Base-by-base conservation (phyloP, 192 early-diverging fungal species). In the Coemansia nantahalensis region DNA sequence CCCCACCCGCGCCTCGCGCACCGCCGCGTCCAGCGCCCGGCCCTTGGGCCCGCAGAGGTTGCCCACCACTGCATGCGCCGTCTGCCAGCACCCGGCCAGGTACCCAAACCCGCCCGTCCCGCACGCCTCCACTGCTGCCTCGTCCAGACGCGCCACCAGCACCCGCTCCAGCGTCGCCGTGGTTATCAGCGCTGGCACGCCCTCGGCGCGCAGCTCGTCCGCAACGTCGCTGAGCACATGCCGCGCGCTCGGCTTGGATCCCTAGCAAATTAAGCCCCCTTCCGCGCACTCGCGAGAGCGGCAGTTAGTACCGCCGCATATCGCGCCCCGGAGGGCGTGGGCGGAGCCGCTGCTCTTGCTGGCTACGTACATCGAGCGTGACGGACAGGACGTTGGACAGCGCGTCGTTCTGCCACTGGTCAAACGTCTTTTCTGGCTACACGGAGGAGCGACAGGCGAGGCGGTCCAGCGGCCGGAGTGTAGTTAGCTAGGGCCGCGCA, bases 341-440 rank as follows among this genome's bases (percentile, higher is more conserved):
- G 9, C 0, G 11, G 40, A 13, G 21, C 18, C 19, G 38, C n/a
- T 35, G 41, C 26, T 28, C 4, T 28, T 28, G 26, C 7, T 28
- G 6, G 22, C 8, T 31, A 52, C 50, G 16, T 52, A 86, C 89
- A 66, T 89, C 70, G 23, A 97, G 71, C 11, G 90, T 90, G 18
- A 91, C 85, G 15, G 80, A 67, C 42, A 97, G 78, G 26, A 97
- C 79, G 46, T 79, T 82, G 13, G 86, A 87, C 15, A 92, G 64
- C 6, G 86, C 87, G 33, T 89, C 84, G 62, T 91, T 86, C 59
- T 90, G 88, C 94, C 94, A 97, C 54, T 75, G 60, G 10, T 63
- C 72, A 39, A 59, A 52, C 40, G 72, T 48, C 53, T 74, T 73
- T 48, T 53, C 68, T n/a, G 56, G 42, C 66, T 69, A 69, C 54